These are phyloP conservation scores for Backusella mclennaniae DNA, from an alignment of 192 early-diverging fungal genomes.

Conservation along the genomic window DNA sequence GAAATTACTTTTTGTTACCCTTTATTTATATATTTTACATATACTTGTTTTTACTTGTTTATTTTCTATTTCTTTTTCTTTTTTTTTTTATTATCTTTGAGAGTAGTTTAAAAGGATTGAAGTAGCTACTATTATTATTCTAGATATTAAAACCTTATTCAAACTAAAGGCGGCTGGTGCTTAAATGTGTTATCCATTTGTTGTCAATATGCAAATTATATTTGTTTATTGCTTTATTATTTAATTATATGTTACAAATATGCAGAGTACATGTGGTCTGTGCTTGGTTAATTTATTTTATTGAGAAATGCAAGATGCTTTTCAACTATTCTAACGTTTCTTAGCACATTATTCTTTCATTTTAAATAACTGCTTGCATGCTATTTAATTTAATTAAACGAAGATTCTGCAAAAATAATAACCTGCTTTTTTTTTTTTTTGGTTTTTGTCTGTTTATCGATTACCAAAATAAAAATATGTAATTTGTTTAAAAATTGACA, in stretches of 20 bases:
- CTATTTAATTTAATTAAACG: too few relatives aligned
- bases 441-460: too few relatives aligned
- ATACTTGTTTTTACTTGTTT: not conserved
- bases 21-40: not conserved
- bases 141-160: not conserved
- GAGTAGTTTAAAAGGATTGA: not conserved
- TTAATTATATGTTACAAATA: not conserved
- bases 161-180: not conserved
- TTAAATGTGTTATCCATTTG: not conserved
- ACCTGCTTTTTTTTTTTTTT: too few relatives aligned
- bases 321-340: not conserved
- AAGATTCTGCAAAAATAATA: too few relatives aligned
- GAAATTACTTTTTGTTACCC: not conserved
- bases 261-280: not conserved
- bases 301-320: not conserved
- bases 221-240: not conserved
- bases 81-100: not conserved
- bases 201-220: not conserved
- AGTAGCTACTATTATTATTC: not conserved
- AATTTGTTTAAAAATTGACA: too few relatives aligned
- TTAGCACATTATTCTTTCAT: not conserved
- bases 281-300: not conserved
- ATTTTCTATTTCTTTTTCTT: not conserved
- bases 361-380: too few relatives aligned
- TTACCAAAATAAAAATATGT: too few relatives aligned